A percentile compares a stretch with the other conserved stretches of the same genome.
phyloP scores from a whole-genome alignment of 1,284 basidiomycete species.

The Entoloma clypeatum region DNA sequence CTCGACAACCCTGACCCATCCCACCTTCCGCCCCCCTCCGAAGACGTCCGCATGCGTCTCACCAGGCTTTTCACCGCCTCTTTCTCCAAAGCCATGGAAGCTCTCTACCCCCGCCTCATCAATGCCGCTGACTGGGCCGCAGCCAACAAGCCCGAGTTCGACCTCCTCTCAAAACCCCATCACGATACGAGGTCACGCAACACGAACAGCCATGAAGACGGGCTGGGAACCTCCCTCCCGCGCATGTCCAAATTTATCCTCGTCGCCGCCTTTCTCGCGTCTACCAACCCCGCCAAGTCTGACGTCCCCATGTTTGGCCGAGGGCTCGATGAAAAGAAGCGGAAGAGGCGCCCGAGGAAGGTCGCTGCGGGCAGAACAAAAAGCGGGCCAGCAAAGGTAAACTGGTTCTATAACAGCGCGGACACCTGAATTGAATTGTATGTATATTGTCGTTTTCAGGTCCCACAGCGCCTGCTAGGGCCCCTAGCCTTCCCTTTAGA shows the following conservation, averaged over 20 bases:
- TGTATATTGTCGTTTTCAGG: constrained; percentile 35
- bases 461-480: constrained; percentile 77
- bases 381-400: constrained; percentile 48
- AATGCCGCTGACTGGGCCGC: constrained; percentile 58
- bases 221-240: constrained; percentile 14
- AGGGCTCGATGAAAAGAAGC: constrained; percentile 62
- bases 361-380: constrained; percentile 34
- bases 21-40: constrained; percentile 37
- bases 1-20: constrained; percentile 26
- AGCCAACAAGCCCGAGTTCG: constrained; percentile 21
- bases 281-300: constrained; percentile 80
- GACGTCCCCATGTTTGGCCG: constrained; percentile 82
- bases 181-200: constrained; percentile 8
- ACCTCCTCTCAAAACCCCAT: constrained; percentile 17
- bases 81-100: constrained; percentile 56
- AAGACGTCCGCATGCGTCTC: constrained; percentile 61
- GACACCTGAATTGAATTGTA: neutral
- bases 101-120: constrained; percentile 60
- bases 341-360: constrained; percentile 39
- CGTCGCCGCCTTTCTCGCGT: constrained; percentile 80
- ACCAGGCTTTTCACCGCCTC: constrained; percentile 57
- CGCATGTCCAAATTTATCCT: constrained; percentile 72
- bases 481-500: constrained; percentile 82
- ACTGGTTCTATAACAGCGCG: neutral
- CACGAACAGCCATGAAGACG: constrained; percentile 10